phyloP scores from a whole-genome alignment of 805 yeast species.

The Metschnikowia colocasiae region DNA sequence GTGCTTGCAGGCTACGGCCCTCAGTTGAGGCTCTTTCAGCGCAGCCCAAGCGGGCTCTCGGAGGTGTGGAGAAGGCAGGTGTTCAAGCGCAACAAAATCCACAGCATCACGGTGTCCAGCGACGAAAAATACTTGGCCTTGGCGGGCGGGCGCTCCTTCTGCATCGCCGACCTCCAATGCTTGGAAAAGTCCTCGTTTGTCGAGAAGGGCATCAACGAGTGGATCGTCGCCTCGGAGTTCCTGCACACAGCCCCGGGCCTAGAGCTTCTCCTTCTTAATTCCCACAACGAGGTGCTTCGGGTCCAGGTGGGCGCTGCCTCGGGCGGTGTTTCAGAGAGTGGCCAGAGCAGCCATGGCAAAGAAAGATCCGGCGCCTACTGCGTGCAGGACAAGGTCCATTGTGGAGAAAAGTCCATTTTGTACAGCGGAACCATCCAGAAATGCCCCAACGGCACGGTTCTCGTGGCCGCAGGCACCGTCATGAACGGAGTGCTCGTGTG shows the following conservation, averaged over 20 bases:
- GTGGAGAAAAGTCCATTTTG: slow-evolving; percentile 73
- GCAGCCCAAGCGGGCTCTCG: slow-evolving; percentile 18
- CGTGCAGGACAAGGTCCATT: slow-evolving; percentile 35
- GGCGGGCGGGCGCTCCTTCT: slow-evolving; percentile 73
- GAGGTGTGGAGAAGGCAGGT: slow-evolving; percentile 42
- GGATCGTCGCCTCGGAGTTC: slow-evolving; percentile 70
- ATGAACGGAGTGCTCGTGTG: slow-evolving; percentile 83
- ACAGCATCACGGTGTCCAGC: slow-evolving; percentile 52
- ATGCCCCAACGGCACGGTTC: slow-evolving; percentile 37
- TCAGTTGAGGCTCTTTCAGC: slow-evolving; percentile 46
- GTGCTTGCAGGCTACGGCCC: slow-evolving; percentile 72
- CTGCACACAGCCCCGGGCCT: slow-evolving; percentile 24
- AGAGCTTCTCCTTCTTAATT: slow-evolving; percentile 55
- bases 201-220: slow-evolving; percentile 64
- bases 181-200: slow-evolving; percentile 10
- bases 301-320: slow-evolving; percentile 15
- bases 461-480: slow-evolving; percentile 88
- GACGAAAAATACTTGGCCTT: slow-evolving; percentile 34
- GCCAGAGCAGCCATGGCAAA: too few species aligned
- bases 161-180: slow-evolving; percentile 28
- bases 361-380: too few species aligned
- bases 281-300: slow-evolving; percentile 65
- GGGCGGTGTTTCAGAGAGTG: too few species aligned
- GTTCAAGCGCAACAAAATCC: slow-evolving; percentile 75
- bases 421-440: slow-evolving; percentile 79